Base-by-base conservation (phyloP, 2,329 filamentous ascomycete genomes). In the Aspergillus oerlinghausenensis region DNA sequence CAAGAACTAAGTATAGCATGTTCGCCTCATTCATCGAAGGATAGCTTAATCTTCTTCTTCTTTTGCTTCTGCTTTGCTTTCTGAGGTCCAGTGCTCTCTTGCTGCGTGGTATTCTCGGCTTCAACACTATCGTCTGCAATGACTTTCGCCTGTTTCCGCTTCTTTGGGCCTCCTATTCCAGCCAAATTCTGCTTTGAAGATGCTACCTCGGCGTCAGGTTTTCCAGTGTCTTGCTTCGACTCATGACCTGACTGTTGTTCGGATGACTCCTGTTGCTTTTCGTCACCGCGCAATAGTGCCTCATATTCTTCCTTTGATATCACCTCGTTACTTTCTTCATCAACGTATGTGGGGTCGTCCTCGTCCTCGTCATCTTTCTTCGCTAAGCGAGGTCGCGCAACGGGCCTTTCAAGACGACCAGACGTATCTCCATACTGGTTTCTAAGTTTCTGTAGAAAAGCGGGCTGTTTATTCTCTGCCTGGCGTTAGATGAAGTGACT, bases 1-100 rank as follows among this genome's bases (percentile, higher is more conserved):
- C 19, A 25, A 25, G 10, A 7, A 23, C 23, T 23, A 50, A 51
- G 21, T n/a, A 51, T 28, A 21, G 26, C 9, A 38, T 40, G 56
- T 57, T 66, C 48, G 69, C 70, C 43, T 47, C 43, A 47, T 26
- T 77, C 73, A 49, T 77, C 73, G 61, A 78, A 78, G 2, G 76
- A 78, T 14, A 78, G 67, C 60, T 78, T 78, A 59, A 77, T 75
- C 63, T 76, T 78, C 70, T 77, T 77, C 56, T 72, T 73, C 60
- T 74, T 76, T 56, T 66, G 64, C 57, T 75, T 76, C 57, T 66
- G 63, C 58, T 75, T 76, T 8, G 69, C 60, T 60, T 76, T 77
- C 50, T 66, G 67, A 49, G 64, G 55, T 40, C 62, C 58, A 45
- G 60, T 35, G 4, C 64, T 61, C 53, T 68, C 68, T 50, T 62